phyloP scores from a whole-genome alignment of 106 monocot genomes.

The Amphibolis antarctica region DNA sequence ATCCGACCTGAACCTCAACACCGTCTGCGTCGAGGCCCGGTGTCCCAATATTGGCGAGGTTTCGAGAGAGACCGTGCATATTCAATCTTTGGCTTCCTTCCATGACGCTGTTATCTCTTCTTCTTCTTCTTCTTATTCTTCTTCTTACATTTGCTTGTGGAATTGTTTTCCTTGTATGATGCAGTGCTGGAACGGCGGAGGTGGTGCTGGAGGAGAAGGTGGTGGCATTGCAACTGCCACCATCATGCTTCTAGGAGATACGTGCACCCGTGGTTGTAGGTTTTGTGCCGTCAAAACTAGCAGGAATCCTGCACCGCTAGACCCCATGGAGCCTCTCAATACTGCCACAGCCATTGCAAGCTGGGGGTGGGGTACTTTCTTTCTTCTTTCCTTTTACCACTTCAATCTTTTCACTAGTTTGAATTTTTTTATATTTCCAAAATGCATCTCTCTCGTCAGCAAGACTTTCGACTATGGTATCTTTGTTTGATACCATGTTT shows the following conservation, averaged over 20 bases:
- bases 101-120: too few species aligned
- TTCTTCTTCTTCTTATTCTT: too few species aligned
- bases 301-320: conserved; percentile 77
- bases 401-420: too few species aligned
- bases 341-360: conserved; percentile 81
- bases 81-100: too few species aligned
- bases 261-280: conserved; percentile 91
- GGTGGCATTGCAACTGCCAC: conserved; percentile 96
- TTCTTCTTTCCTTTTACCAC: neutral
- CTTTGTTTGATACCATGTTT: too few species aligned
- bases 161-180: neutral
- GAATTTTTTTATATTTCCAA: too few species aligned
- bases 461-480: too few species aligned
- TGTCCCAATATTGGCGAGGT: conserved; percentile 99
- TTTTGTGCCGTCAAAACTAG: conserved; percentile 99
- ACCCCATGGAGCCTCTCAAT: conserved; percentile 80
- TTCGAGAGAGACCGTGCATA: too few species aligned
- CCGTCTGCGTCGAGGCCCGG: conserved; percentile 92
- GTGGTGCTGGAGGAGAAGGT: conserved; percentile 87
- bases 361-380: conserved; percentile 50
- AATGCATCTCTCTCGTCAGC: too few species aligned
- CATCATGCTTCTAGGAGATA: conserved; percentile 97
- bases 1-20: conserved; percentile 66
- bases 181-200: conserved; percentile 93
- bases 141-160: too few species aligned